Base-by-base conservation (phyloP, 768 basidiomycete genomes). In the Porphyrellus cyaneotinctus region DNA sequence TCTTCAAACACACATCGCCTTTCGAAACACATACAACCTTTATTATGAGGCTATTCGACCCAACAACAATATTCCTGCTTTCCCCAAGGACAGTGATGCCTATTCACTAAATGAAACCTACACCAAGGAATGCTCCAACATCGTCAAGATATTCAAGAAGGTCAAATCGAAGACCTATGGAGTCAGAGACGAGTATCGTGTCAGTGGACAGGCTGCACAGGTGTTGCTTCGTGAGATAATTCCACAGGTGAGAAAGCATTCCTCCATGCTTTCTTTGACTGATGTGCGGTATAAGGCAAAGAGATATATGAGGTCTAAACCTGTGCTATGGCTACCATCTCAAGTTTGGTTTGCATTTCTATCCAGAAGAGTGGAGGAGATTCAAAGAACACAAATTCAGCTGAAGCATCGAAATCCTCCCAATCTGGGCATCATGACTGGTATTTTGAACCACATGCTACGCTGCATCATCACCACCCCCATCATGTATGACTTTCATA, bases 11-110 rank as follows among this genome's bases (percentile, higher is more conserved):
- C 61, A 64, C 12, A 12, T 60, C 2, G 26, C 47, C 1, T 64
- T 62, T 41, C 9, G 42, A 24, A 61, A 23, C 30, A 43, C 58
- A 5, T 64, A 64, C 50, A 62, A 62, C 8, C 54, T 62, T 9
- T 43, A 37, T 13, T 62, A 61, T 43, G 56, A 64, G 33, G 52
- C 33, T 0, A 24, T 59, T 3, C 30, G 38, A 4, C 39, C 59
- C 3, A 48, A 42, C 44, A 43, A 51, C 45, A 59, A 53, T 23
- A 20, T 4, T 3, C 51, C 52, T 0, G 11, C 17, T 2, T 46
- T 46, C 4, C 4, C 26, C 1, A 33, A 15, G 5, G 31, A 45
- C 15, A 45, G 31, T 4, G 32, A 45, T 45, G 32, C 44, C 4
- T 45, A 45, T n/a, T n/a, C n/a, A n/a, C n/a, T n/a, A n/a, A n/a